Evolutionary conservation across 2,329 filamentous ascomycete genomes (phyloP).

Genomic region (Beauveria sp.): DNA sequence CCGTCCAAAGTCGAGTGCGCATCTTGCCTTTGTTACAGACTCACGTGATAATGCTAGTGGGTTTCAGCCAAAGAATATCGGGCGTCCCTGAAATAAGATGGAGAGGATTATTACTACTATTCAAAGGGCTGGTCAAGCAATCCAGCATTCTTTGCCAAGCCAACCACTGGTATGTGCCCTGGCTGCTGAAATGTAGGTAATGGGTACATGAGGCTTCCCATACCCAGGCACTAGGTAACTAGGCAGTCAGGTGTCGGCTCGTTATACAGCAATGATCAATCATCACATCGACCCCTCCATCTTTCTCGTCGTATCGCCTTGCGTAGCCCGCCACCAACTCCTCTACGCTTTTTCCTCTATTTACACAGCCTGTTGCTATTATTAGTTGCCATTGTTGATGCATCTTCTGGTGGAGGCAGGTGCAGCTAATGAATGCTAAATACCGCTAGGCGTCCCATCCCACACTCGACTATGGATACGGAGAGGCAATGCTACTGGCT

Average conservation of each 20-base stretch:
- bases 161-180: neutral
- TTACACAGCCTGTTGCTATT: slow-evolving; percentile 1
- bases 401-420: neutral
- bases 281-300: too few relatives aligned
- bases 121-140: neutral
- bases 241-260: too few relatives aligned
- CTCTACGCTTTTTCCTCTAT: neutral
- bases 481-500: too few relatives aligned
- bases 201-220: too few relatives aligned
- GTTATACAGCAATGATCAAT: too few relatives aligned
- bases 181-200: neutral
- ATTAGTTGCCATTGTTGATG: neutral
- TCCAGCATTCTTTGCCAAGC: neutral
- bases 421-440: neutral
- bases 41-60: neutral
- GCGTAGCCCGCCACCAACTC: neutral
- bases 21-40: neutral
- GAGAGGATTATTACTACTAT: neutral
- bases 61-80: neutral
- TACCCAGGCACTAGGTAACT: too few relatives aligned
- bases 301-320: too few relatives aligned
- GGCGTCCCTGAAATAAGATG: neutral
- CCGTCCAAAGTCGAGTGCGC: neutral
- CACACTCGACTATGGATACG: neutral
- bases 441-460: neutral